These are phyloP conservation scores for Ophiobolus disseminans DNA, from an alignment of 2,329 filamentous ascomycete species.

Conservation along the genomic window DNA sequence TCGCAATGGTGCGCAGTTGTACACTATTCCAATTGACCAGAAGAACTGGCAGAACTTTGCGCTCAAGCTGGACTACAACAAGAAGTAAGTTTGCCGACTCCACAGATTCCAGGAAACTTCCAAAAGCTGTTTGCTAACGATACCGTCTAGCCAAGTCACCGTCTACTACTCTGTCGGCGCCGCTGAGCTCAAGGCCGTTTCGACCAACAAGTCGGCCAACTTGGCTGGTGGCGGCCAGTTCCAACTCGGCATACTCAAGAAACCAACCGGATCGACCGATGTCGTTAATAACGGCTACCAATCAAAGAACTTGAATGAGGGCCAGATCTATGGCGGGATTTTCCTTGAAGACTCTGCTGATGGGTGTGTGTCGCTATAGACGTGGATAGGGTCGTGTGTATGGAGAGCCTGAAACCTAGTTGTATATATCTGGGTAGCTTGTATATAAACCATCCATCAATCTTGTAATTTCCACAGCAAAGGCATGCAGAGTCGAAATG, in stretches of 20 bases:
- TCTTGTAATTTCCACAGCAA: too few relatives aligned
- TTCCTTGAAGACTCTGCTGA: conserved; percentile 48
- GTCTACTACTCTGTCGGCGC: conserved; percentile 64
- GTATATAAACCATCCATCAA: too few relatives aligned
- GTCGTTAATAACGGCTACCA: conserved; percentile 50
- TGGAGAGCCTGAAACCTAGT: too few relatives aligned
- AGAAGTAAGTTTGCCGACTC: conserved; percentile 54
- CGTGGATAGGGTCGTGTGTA: too few relatives aligned
- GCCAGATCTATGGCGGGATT: conserved; percentile 49
- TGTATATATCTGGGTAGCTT: too few relatives aligned
- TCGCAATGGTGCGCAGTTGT: conserved; percentile 52
- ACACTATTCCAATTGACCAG: conserved; percentile 58
- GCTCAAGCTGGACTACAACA: conserved; percentile 63
- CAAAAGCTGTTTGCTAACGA: conserved; percentile 4
- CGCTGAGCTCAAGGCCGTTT: conserved; percentile 57
- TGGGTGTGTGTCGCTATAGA: conserved; percentile 40
- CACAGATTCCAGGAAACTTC: not conserved
- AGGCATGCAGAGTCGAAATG: too few relatives aligned
- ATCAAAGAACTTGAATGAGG: conserved; percentile 44
- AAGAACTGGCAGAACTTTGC: conserved; percentile 69
- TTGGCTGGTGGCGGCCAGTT: conserved; percentile 66
- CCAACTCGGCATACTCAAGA: conserved; percentile 69
- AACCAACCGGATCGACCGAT: conserved; percentile 57
- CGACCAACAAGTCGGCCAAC: conserved; percentile 57
- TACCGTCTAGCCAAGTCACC: conserved; percentile 58